Conservation (phyloP, 2,329 filamentous ascomycete species). For the Lecanoromycetidae sp. region DNA sequence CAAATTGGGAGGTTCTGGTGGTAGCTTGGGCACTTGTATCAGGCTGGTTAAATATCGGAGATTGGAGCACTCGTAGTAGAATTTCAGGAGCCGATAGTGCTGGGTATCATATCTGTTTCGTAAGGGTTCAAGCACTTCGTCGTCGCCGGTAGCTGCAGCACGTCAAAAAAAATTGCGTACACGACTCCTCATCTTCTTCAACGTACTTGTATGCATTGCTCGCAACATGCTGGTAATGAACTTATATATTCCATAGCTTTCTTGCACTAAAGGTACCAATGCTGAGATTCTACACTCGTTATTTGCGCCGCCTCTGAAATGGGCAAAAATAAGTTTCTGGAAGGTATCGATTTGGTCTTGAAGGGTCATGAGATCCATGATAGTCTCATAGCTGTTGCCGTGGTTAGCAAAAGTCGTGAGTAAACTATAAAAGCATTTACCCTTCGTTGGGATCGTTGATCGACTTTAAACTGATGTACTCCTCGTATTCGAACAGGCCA, state of each 20-base stretch:
- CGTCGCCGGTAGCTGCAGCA: constrained; percentile 66
- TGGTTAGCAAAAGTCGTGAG: constrained; percentile 20
- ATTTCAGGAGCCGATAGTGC: constrained; percentile 90
- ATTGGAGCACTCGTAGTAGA: constrained; percentile 99
- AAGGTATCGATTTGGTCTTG: constrained; percentile 98
- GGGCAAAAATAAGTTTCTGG: constrained; percentile 95
- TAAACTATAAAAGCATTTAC: constrained; percentile 31
- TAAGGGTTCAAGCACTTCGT: constrained; percentile 80
- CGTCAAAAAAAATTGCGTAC: constrained; percentile 1
- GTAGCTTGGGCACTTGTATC: constrained; percentile 90
- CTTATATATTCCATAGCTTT: constrained; percentile 99
- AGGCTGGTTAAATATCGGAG: constrained; percentile 90
- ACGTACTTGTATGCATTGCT: constrained; percentile 87
- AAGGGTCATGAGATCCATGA: constrained; percentile 87
- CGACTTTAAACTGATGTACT: constrained; percentile 94
- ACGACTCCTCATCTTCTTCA: not conserved
- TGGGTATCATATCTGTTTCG: constrained; percentile 86
- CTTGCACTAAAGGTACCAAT: constrained; percentile 82
- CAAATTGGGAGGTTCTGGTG: constrained; percentile 84
- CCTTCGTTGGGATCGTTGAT: constrained; percentile 99
- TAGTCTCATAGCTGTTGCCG: constrained; percentile 60
- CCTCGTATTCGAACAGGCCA: constrained; percentile 94
- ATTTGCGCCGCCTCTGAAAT: constrained; percentile 82
- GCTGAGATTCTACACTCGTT: constrained; percentile 96
- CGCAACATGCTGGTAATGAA: constrained; percentile 99